phyloP scores from a whole-genome alignment of 2,329 filamentous ascomycete genomes.

The Diaporthe ilicicola region DNA sequence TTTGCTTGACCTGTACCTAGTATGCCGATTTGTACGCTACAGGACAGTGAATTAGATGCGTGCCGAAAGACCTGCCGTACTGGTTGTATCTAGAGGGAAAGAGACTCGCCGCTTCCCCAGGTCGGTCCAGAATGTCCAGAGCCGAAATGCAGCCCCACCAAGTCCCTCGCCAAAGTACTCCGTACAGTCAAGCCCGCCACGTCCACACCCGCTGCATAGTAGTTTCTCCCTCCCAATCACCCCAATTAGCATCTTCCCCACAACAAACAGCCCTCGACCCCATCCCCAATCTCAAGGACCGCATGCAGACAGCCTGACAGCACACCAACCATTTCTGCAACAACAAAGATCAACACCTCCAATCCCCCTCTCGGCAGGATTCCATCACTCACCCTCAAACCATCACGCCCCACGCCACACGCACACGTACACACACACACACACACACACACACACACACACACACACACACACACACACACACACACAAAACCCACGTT shows the following conservation, averaged over 20 bases:
- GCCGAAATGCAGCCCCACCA: no score
- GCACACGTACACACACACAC: neutral
- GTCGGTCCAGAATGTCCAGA: no score
- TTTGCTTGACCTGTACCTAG: neutral
- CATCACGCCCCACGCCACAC: neutral
- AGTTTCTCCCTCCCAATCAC: neutral
- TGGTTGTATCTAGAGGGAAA: no score
- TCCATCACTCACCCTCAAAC: neutral
- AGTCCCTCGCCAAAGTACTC: neutral
- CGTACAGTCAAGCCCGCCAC: constrained; percentile 3
- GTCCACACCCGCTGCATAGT: neutral
- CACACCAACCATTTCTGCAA: constrained; percentile 27
- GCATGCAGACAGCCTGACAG: no score
- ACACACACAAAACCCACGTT: no score
- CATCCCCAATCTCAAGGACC: constrained; percentile 16
- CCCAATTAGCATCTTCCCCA: constrained; percentile 18
- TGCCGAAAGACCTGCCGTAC: no score
- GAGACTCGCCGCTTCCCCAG: no score
- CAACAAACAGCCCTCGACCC: constrained; percentile 20
- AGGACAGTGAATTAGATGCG: no score
- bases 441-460: neutral
- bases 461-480: neutral
- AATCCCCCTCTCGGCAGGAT: constrained; percentile 11
- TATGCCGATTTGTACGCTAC: no score
- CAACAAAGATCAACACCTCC: constrained; percentile 22